Evolutionary conservation across 768 basidiomycete species (phyloP).

Genomic region (Rubroboletus pulcherrimus): DNA sequence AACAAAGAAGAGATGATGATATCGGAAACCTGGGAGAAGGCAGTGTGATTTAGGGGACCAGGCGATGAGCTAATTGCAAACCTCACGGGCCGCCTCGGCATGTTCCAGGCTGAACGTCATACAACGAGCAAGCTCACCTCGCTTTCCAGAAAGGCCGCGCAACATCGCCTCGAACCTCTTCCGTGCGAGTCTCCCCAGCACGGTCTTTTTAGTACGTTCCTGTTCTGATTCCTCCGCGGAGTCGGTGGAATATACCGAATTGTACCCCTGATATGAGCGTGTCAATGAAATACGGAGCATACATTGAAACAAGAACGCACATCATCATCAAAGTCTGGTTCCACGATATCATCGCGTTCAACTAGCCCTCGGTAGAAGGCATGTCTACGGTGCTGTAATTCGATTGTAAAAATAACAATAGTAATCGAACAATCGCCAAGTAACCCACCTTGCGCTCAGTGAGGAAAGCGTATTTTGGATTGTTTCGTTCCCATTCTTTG

Average conservation of each 20-base stretch:
- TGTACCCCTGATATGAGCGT: conserved; percentile 59
- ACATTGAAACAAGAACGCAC: conserved; percentile 34
- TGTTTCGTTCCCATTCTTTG: conserved; percentile 70
- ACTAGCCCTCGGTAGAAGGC: conserved; percentile 68
- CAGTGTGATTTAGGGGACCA: background rate
- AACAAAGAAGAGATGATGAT: conserved; percentile 86
- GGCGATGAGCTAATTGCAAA: conserved; percentile 28
- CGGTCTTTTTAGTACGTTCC: conserved; percentile 73
- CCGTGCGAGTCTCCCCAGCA: conserved; percentile 74
- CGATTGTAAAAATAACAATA: background rate
- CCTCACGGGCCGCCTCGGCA: conserved; percentile 93
- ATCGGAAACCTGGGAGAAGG: conserved; percentile 66
- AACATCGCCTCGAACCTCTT: conserved; percentile 89
- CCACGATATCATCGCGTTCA: conserved; percentile 48
- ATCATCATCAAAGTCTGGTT: conserved; percentile 81
- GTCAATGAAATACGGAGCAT: conserved; percentile 5
- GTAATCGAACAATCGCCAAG: background rate
- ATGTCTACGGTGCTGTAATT: conserved; percentile 61
- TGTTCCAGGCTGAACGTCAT: conserved; percentile 98
- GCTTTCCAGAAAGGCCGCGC: conserved; percentile 75
- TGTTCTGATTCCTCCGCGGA: conserved; percentile 92
- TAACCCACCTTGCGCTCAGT: conserved; percentile 47
- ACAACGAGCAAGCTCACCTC: conserved; percentile 88
- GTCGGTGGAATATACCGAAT: conserved; percentile 87
- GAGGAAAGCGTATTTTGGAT: conserved; percentile 82